phyloP scores from a whole-genome alignment of 352 stramenopile species.

The Pythium apleroticum region DNA sequence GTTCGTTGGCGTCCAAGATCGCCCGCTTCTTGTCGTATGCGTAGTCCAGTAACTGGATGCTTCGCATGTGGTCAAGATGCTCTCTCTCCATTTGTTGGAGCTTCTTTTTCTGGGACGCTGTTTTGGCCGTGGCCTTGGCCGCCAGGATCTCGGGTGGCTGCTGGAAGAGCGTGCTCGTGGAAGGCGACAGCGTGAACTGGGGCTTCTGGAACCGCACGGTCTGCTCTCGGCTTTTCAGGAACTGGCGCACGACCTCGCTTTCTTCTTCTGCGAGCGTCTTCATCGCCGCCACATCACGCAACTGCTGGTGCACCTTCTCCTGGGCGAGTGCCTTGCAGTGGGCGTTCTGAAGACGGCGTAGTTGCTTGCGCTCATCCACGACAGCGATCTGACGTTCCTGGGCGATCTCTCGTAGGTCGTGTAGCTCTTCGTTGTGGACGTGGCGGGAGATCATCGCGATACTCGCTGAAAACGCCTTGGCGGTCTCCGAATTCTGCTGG shows the following conservation, averaged over 20 bases:
- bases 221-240: slow-evolving; percentile 44
- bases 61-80: slow-evolving; percentile 66
- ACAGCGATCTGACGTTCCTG: slow-evolving; percentile 42
- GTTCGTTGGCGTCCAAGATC: slow-evolving; percentile 43
- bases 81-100: slow-evolving; percentile 55
- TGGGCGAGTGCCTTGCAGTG: slow-evolving; percentile 56
- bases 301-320: slow-evolving; percentile 38
- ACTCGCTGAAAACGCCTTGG: slow-evolving; percentile 60
- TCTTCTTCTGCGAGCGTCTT: slow-evolving; percentile 59
- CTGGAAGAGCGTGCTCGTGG: slow-evolving; percentile 69
- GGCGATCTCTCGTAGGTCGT: slow-evolving; percentile 42
- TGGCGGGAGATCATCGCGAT: slow-evolving; percentile 79
- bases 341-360: slow-evolving; percentile 44
- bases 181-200: slow-evolving; percentile 58
- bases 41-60: slow-evolving; percentile 71
- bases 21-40: slow-evolving; percentile 62
- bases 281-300: slow-evolving; percentile 59
- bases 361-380: slow-evolving; percentile 49
- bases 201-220: slow-evolving; percentile 46
- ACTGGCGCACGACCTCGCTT: slow-evolving; percentile 40
- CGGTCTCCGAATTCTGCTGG: slow-evolving; percentile 46
- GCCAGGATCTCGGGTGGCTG: slow-evolving; percentile 64
- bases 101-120: slow-evolving; percentile 34
- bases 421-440: slow-evolving; percentile 65
- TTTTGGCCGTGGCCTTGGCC: slow-evolving; percentile 57